Percentiles rank a stretch among this genome's conserved stretches.
phyloP scores from a whole-genome alignment of 192 early-diverging fungal species.

The Backusella parvicylindrica region DNA sequence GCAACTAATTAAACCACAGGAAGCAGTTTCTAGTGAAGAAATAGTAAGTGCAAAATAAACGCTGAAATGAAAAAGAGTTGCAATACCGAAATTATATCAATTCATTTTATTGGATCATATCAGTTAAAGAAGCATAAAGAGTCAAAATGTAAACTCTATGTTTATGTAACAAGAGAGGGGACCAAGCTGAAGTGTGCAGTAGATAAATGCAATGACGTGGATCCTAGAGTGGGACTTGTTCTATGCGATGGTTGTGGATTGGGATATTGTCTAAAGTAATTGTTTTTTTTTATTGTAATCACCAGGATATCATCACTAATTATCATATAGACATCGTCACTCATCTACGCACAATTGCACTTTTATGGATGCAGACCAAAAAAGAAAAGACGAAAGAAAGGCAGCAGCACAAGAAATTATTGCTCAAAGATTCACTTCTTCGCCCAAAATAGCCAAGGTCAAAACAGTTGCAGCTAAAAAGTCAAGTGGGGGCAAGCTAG shows the following conservation, averaged over 20 bases:
- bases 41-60: background rate
- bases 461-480: background rate
- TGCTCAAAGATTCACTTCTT: background rate
- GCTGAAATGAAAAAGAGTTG: too few species aligned
- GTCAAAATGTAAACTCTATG: background rate
- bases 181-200: background rate
- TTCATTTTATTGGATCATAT: background rate
- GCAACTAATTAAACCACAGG: background rate
- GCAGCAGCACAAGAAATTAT: conserved; percentile 4
- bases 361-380: background rate
- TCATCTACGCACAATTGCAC: background rate
- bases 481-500: background rate
- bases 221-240: conserved; percentile 12
- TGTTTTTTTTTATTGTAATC: too few species aligned
- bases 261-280: conserved; percentile 12
- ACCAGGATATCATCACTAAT: background rate
- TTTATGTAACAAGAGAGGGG: background rate
- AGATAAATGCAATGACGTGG: conserved; percentile 3
- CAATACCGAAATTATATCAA: background rate
- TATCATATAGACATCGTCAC: conserved; percentile 7
- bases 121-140: conserved; percentile 9
- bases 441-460: background rate
- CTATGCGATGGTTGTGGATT: background rate
- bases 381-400: conserved; percentile 2
- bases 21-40: background rate